Base-by-base conservation (phyloP, 495 filamentous ascomycete genomes). In the Choiromyces venosus region DNA sequence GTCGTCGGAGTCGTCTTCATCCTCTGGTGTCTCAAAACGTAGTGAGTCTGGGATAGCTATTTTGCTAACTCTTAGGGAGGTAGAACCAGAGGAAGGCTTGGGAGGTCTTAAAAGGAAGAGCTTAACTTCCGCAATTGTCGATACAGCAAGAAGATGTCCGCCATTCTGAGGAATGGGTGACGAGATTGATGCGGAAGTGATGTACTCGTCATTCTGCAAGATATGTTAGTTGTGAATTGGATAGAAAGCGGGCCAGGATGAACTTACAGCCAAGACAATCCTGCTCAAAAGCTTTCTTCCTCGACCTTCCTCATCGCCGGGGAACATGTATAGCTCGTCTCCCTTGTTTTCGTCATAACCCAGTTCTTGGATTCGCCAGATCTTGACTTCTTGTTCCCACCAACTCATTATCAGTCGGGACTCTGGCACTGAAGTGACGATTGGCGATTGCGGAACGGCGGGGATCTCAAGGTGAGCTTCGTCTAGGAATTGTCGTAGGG, bases 331-430 rank as follows among this genome's bases (percentile, higher is more conserved):
- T 85, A 88, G 68, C 84, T 88, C 67, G 83, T 85, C 36, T 83
- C 85, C 67, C 18, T 33, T 46, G 10, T 37, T 66, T 61, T 61
- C 52, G n/a, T 66, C 74, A 25, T 68, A 67, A 35, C 84, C 75
- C 82, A 65, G 86, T 82, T 81, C 82, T 81, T 81, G 85, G 19
- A 93, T 79, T 64, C 88, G 88, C 93, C 93, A 99, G 73, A 99
- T 88, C 73, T 88, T 88, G 36, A 97, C 84, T 78, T 97, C 92
- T 74, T 90, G 86, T 69, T 94, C 91, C 95, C 95, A 99, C 90
- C 93, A 98, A 79, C 92, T 93, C 83, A 94, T 88, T 16, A 99
- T 83, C 25, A 96, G 82, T 44, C 94, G 87, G 39, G 87, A 87
- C 29, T 86, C 88, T 3, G 89, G 86, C 18, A 93, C 88, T 68